phyloP scores from a whole-genome alignment of 2,329 filamentous ascomycete genomes.

The Fusarium coicis region DNA sequence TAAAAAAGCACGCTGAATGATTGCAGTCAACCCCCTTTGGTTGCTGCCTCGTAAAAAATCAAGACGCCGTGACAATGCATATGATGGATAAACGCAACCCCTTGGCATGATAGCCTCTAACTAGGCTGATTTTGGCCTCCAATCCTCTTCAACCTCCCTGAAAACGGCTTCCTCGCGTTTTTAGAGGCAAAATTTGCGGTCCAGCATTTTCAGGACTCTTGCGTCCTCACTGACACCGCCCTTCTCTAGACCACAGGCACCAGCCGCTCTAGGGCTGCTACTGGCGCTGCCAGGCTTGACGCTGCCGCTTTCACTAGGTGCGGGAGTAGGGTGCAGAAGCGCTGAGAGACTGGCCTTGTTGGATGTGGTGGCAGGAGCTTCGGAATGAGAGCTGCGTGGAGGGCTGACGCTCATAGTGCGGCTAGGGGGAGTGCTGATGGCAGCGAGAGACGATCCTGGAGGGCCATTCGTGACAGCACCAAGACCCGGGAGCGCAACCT shows the following conservation, averaged over 20 bases:
- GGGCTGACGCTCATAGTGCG: constrained; percentile 62
- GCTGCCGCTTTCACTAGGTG: constrained; percentile 58
- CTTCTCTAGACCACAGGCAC: constrained; percentile 45
- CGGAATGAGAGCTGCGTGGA: constrained; percentile 54
- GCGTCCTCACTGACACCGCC: constrained; percentile 70
- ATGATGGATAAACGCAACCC: constrained; percentile 28
- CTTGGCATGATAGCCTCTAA: constrained; percentile 1
- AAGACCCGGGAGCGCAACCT: constrained; percentile 58
- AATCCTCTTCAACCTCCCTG: not conserved
- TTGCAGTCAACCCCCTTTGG: constrained; percentile 32
- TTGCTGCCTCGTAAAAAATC: constrained; percentile 35
- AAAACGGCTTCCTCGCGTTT: not conserved
- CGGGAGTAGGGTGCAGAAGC: constrained; percentile 62
- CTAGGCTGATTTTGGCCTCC: not conserved
- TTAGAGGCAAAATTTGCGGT: constrained; percentile 63
- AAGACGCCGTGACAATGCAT: constrained; percentile 45
- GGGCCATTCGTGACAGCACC: constrained; percentile 48
- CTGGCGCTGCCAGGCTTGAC: constrained; percentile 57
- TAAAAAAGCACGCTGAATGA: constrained; percentile 41
- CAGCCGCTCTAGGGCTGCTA: constrained; percentile 52
- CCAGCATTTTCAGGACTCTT: constrained; percentile 72
- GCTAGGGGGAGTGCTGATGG: constrained; percentile 56
- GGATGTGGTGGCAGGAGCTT: constrained; percentile 31
- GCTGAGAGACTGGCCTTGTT: constrained; percentile 61
- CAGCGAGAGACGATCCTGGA: constrained; percentile 41